A percentile compares a stretch with the other conserved stretches of the same genome.
phyloP scores from a whole-genome alignment of 2,329 filamentous ascomycete genomes.

The Epichloe aotearoae region DNA sequence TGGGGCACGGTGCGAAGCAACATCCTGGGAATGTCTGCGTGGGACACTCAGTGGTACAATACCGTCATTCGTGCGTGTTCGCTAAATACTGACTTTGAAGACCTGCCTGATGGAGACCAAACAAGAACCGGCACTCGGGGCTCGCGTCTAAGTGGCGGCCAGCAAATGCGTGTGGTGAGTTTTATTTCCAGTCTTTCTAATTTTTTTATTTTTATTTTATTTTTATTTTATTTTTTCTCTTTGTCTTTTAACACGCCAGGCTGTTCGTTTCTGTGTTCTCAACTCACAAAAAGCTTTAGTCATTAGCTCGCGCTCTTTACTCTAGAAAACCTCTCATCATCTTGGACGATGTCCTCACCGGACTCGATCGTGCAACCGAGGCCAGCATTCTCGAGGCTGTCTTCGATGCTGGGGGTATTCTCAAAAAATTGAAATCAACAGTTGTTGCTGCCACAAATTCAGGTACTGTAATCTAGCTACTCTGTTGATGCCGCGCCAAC shows the following conservation, averaged over 20 bases:
- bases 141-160: slow-evolving; percentile 14
- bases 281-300: slow-evolving; percentile 1
- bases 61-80: slow-evolving; percentile 10
- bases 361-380: slow-evolving; percentile 24
- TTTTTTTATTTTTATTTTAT: no score
- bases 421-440: slow-evolving; percentile 12
- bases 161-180: slow-evolving; percentile 14
- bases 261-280: no score
- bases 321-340: slow-evolving; percentile 14
- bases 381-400: slow-evolving; percentile 22
- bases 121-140: slow-evolving; percentile 12
- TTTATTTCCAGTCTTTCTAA: neutral
- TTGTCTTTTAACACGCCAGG: neutral
- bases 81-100: slow-evolving; percentile 9
- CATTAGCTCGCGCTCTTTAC: slow-evolving; percentile 15
- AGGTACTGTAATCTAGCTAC: slow-evolving; percentile 4
- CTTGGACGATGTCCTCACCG: slow-evolving; percentile 21
- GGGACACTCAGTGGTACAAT: slow-evolving; percentile 11
- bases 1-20: slow-evolving; percentile 14
- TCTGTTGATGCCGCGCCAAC: no score
- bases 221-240: no score
- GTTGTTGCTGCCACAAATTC: slow-evolving; percentile 17
- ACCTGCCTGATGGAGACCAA: slow-evolving; percentile 12
- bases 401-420: slow-evolving; percentile 20
- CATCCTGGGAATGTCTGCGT: slow-evolving; percentile 10